Base-by-base conservation (phyloP, 805 yeast genomes). In the Cephaloascus fragrans region DNA sequence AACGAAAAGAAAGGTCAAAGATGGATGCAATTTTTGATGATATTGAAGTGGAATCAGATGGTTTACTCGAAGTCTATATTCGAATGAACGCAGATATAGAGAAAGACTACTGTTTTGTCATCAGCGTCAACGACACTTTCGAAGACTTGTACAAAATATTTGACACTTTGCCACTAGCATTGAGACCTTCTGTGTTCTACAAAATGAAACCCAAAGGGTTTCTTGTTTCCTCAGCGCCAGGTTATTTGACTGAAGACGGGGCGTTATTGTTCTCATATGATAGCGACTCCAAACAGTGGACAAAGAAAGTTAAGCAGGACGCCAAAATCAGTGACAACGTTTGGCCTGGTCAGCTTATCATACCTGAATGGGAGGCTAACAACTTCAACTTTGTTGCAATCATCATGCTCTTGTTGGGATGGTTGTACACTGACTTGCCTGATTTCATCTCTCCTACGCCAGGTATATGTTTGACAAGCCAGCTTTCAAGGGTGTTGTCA, bases 371-470 rank as follows among this genome's bases (percentile, higher is more conserved):
- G 88, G 61, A 66, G 43, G 61, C 61, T 42, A 66, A 74, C 50
- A 48, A 59, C 19, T 61, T 64, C 43, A 68, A 64, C 20, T 69
- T 59, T 45, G 62, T 68, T 47, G 47, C 67, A 26, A 53, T 70
- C 39, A 37, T 64, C 15, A 37, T 68, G 1, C 41, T 63, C 3
- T 61, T 85, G 49, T 38, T 72, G 8, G 60, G 62, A 15, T 93
- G 98, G 97, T 71, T 93, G 42, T 93, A 89, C 59, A 80, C 95
- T 2, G 97, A 93, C 62, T 70, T 93, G 56, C 98, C 98, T 2
- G 96, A 87, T 53, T 73, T 68, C 49, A 66, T 87, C 39, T 75
- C 89, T 28, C 97, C 97, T 36, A 90, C 97, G 3, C 97, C 97
- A 0, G 96, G 96, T 18, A 71, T 79, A 41, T 83, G 89, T 47